phyloP scores from a whole-genome alignment of 2,329 filamentous ascomycete species.

The Zarea fungicola region DNA sequence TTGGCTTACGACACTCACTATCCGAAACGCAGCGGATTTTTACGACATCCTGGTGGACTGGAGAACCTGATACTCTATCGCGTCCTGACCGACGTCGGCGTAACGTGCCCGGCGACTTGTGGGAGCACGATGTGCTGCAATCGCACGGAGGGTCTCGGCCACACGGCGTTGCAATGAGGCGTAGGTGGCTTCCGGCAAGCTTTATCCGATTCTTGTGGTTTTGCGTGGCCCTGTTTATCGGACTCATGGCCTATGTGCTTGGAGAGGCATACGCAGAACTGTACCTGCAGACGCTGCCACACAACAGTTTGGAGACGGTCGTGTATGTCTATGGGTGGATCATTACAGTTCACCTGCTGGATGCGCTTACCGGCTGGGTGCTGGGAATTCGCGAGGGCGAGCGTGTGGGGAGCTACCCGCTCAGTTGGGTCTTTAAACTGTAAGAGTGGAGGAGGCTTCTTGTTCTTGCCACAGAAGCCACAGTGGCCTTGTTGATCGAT shows the following conservation, averaged over 20 bases:
- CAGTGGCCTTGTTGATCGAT: constrained; percentile 21
- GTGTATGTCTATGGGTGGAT: constrained; percentile 69
- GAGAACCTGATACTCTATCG: constrained; percentile 46
- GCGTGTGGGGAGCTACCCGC: constrained; percentile 62
- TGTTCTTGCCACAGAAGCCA: too few relatives aligned
- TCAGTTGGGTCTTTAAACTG: constrained; percentile 68
- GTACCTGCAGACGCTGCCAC: constrained; percentile 61
- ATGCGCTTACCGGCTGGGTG: constrained; percentile 62
- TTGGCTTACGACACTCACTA: constrained; percentile 54
- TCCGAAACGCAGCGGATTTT: constrained; percentile 65
- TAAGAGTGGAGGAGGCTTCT: too few relatives aligned
- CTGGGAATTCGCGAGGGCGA: constrained; percentile 61
- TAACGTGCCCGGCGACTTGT: constrained; percentile 30
- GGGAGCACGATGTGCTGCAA: constrained; percentile 32
- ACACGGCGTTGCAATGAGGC: constrained; percentile 37
- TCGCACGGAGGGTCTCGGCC: constrained; percentile 21
- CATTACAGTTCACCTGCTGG: constrained; percentile 58
- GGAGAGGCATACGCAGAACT: constrained; percentile 66
- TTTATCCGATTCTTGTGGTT: constrained; percentile 68
- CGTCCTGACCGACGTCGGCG: constrained; percentile 38
- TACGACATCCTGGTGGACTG: constrained; percentile 61
- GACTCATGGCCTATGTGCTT: constrained; percentile 60
- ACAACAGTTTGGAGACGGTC: constrained; percentile 61
- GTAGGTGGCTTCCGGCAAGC: constrained; percentile 57
- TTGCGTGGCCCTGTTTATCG: constrained; percentile 57